Conservation (phyloP, 139 green algal species). For the Diplosphaera chodatii region DNA sequence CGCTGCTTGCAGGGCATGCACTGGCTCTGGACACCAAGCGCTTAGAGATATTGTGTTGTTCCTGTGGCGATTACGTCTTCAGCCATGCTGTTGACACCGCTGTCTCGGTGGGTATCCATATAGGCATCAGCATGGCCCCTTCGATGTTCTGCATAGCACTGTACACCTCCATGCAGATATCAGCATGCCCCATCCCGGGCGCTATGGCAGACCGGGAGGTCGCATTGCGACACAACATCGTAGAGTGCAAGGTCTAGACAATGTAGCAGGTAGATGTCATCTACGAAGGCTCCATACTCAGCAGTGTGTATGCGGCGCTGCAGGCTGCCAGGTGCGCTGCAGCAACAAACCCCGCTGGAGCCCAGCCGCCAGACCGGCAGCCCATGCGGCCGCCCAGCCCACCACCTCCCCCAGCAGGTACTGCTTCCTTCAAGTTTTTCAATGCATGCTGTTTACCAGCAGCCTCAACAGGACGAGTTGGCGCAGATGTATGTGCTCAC, state of each 20-base stretch:
- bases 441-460: too few species aligned
- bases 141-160: too few species aligned
- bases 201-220: too few species aligned
- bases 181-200: too few species aligned
- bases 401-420: conserved; percentile 4
- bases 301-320: too few species aligned
- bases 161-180: too few species aligned
- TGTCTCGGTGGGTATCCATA: conserved; percentile 18
- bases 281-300: too few species aligned
- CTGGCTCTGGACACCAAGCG: conserved; percentile 47
- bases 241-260: too few species aligned
- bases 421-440: not conserved
- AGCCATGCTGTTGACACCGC: conserved; percentile 46
- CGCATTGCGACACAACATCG: too few species aligned
- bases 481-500: too few species aligned
- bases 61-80: conserved; percentile 70
- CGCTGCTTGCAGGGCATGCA: conserved; percentile 32
- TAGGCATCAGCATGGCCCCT: too few species aligned
- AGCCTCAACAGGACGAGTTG: not conserved
- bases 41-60: conserved; percentile 64
- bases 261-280: too few species aligned
- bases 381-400: not conserved
- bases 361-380: conserved; percentile 3
- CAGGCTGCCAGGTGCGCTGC: not conserved
- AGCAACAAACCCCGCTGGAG: not conserved